Conservation (phyloP, 208 protist genomes). For the Leishmania martiniquensis region DNA sequence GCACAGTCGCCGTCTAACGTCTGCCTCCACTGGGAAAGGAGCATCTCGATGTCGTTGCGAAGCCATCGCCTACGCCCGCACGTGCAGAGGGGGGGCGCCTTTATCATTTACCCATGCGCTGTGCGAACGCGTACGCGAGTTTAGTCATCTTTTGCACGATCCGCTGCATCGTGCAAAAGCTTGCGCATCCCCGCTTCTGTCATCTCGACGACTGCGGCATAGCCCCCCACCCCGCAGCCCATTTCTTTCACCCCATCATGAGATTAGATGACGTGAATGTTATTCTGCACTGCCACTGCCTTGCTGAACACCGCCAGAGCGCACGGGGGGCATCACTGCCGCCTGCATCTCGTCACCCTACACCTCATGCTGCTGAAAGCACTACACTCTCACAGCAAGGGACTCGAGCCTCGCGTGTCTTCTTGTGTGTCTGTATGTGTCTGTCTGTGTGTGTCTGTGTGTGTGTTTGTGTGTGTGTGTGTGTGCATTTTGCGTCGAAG, state of each 20-base stretch:
- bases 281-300: slow-evolving; percentile 48
- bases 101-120: slow-evolving; percentile 43
- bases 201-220: slow-evolving; percentile 28
- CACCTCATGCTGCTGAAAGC: no score
- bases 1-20: slow-evolving; percentile 62
- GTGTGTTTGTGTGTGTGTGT: background rate
- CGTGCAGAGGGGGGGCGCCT: slow-evolving; percentile 42
- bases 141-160: slow-evolving; percentile 36
- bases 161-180: slow-evolving; percentile 69
- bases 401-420: no score
- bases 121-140: slow-evolving; percentile 55
- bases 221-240: slow-evolving; percentile 37
- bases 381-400: no score
- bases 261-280: slow-evolving; percentile 57
- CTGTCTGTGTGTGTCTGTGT: background rate
- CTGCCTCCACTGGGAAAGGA: slow-evolving; percentile 65
- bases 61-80: slow-evolving; percentile 52
- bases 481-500: no score
- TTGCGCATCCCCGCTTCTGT: slow-evolving; percentile 46
- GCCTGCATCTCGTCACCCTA: slow-evolving; percentile 64
- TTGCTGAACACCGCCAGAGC: slow-evolving; percentile 52
- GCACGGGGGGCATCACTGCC: slow-evolving; percentile 76
- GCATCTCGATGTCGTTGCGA: slow-evolving; percentile 66
- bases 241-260: slow-evolving; percentile 29
- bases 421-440: background rate